Conservation (phyloP, 148 eudicot species). For the Mesembryanthemum crystallinum region DNA sequence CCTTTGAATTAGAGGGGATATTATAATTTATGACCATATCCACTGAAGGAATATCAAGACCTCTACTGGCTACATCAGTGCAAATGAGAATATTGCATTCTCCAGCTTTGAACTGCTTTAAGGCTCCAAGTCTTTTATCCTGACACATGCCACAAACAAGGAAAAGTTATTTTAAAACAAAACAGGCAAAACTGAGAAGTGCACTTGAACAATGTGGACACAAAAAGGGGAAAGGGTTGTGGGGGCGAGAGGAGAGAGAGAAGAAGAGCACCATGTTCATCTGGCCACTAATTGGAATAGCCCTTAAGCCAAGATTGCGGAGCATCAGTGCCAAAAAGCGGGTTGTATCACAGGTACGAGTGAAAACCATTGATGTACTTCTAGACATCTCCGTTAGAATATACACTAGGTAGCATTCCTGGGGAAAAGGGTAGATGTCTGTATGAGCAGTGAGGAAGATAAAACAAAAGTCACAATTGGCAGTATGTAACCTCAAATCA, state of each 20-base stretch:
- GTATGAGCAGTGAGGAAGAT: neutral
- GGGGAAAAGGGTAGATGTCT: conserved; percentile 8
- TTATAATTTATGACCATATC: conserved; percentile 92
- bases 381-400: conserved; percentile 68
- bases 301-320: conserved; percentile 78
- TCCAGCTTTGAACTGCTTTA: conserved; percentile 83
- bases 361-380: conserved; percentile 76
- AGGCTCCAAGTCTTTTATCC: conserved; percentile 85
- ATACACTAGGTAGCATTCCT: conserved; percentile 87
- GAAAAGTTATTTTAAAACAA: neutral
- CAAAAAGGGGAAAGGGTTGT: neutral
- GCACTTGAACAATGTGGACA: neutral
- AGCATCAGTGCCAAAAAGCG: conserved; percentile 62
- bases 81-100: conserved; percentile 79
- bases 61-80: conserved; percentile 92
- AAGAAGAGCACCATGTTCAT: conserved; percentile 25
- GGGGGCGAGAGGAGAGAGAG: neutral
- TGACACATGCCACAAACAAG: conserved; percentile 24
- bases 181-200: neutral
- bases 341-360: conserved; percentile 78
- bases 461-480: neutral
- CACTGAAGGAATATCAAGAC: conserved; percentile 84
- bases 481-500: neutral
- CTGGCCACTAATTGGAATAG: conserved; percentile 81
- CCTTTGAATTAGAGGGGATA: conserved; percentile 85